Evolutionary conservation across 1,284 basidiomycete species (phyloP), one percentile per base, ranked within the genome.

Genomic region (Rhodotorula sp.): DNA sequence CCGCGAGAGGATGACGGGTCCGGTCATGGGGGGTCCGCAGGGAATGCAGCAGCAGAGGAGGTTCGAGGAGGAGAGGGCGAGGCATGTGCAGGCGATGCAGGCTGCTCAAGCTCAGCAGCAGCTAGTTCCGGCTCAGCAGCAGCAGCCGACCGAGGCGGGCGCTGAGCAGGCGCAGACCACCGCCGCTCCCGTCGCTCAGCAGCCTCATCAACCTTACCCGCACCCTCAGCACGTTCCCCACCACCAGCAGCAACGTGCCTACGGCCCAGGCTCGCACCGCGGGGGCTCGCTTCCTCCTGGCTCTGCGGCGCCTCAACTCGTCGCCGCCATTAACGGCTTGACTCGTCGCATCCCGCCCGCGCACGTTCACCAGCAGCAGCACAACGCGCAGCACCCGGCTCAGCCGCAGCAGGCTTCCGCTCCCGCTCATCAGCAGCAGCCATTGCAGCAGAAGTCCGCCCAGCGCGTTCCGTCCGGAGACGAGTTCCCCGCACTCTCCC

Each of bases 271-370:
- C 16, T 6, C 40, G 11, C 40, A 44, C 24, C 40, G 60, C 37
- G 53, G 40, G 37, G 51, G 51, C 13, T 40, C 51, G n/a, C 58
- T 37, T 44, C 57, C 56, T 30, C 64, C 64, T 15, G 64, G 64
- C 44, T 48, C 58, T 1, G 59, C 64, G 30, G 64, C 71, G 8
- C 70, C 72, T 26, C 67, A 71, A 28, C 68, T 74, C 63, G 72
- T 74, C 57, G 72, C 70, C 26, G 72, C 72, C 8, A 74, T 74
- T 61, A 63, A 74, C 51, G 72, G 70, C 31, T 48, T 74, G 18
- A 74, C 72, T 3, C 67, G 70, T 18, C 64, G 62, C 11, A 71
- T 74, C 58, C 72, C 69, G n/a, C 65, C 65, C 4, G 65, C 63
- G 30, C 67, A 51, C 34, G 6, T 30, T 26, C 40, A 61, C 59